Base-by-base conservation (phyloP, 2,329 filamentous ascomycete species). In the Exophiala sp. region DNA sequence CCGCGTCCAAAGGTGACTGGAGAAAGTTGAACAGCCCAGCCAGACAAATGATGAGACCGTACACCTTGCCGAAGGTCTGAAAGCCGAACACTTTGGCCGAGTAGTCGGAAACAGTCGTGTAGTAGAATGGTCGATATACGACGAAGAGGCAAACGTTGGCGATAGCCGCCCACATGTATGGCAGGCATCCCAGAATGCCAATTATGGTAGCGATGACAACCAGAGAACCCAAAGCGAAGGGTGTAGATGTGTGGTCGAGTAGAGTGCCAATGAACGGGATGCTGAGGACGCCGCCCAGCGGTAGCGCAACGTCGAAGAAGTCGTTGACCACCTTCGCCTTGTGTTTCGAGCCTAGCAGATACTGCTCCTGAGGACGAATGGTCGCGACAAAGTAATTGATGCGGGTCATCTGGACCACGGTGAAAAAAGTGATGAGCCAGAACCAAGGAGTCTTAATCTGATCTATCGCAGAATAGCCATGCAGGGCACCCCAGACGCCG, bases 351-450 rank as follows among this genome's bases (percentile, higher is more conserved):
- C 77, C 76, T 12, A 96, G 81, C 7, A 96, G 80, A 63, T 85
- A 86, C 41, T 84, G 81, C 71, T 95, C 95, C 69, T 96, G 91
- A 1, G 86, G 79, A 1, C 88, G 81, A 59, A 95, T 86, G 2
- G 91, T 95, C 3, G 91, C 89, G 49, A 96, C 89, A 68, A 95
- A 95, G 75, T 91, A 95, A 73, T 95, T 95, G 78, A 95, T 95
- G 29, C 87, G 80, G 2, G 85, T 85, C 84, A 88, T 88, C 68
- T 88, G 85, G 36, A 88, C 72, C 32, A 87, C 78, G 24, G 89
- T 95, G 68, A 95, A 92, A 16, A 90, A 71, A 4, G 88, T 88
- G 63, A 95, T 88, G 35, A 95, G 78, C 14, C 90, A 75, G 69
- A 94, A 96, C 90, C 90, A 96, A 0, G 86, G 86, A 2, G 86